Evolutionary conservation across 2,329 filamentous ascomycete genomes (phyloP), one percentile per base, ranked within the genome.

Genomic region (Beauveria bassiana): DNA sequence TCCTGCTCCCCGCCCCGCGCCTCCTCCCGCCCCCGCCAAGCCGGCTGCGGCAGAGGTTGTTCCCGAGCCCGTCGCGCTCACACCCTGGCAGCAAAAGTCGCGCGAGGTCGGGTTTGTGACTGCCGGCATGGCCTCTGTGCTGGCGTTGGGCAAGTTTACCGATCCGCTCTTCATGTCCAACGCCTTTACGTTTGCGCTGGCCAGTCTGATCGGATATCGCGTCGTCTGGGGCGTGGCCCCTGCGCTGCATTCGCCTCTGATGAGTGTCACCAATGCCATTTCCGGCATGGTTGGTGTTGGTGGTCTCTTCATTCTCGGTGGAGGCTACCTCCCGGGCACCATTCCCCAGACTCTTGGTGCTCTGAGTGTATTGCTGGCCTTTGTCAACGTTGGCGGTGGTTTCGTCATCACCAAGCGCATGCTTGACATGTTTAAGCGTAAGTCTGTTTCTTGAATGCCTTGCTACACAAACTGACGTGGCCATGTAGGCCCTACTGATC

Each of bases 231-330:
- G 91, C 59, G 91, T 96, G 14, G 78, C 80, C 0, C 91, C 91
- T 8, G 90, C 91, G 42, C 79, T 96, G 5, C 92, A 96, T 72
- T 93, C 90, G 2, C 92, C 91, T 1, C 77, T 96, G 5, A 96
- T 96, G 92, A 93, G 89, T 67, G 91, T 96, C 42, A 96, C 92
- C 8, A 96, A 96, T 71, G 92, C 92, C 31, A 96, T 96, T 67
- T 95, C 90, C 38, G 91, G 88, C 74, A 91, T 96, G 88, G 92
- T 96, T 34, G 92, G 91, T 62, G 82, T 96, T 64, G 92, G 91
- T 61, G 91, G 92, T 14, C 81, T 96, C 65, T 96, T 96, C 76
- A 87, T 96, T 60, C 88, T 96, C 77, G 92, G 91, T 14, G 91
- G 91, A 34, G 91, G 91, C 26, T 88, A 86, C 69, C 65, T 91